A percentile compares a stretch with the other conserved stretches of the same genome.
These are phyloP conservation scores for Chalaropsis thielavioides DNA, from an alignment of 2,329 filamentous ascomycete genomes.

Conservation along the genomic window DNA sequence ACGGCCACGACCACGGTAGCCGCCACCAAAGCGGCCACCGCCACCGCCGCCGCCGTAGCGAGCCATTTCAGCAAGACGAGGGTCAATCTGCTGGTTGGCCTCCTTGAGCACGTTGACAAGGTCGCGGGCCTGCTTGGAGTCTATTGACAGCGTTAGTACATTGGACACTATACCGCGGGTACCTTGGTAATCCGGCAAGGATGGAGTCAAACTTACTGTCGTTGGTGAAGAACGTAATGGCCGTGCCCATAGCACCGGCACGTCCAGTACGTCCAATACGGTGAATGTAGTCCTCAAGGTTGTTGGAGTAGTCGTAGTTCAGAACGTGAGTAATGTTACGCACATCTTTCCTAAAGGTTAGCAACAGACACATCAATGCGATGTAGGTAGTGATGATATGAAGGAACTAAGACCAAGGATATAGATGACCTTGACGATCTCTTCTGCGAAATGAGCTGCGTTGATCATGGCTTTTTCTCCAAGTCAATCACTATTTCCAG, in stretches of 20 bases:
- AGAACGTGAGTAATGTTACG: constrained; percentile 99
- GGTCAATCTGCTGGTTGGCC: constrained; percentile 96
- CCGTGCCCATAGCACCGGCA: constrained; percentile 86
- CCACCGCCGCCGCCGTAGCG: constrained; percentile 80
- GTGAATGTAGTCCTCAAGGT: constrained; percentile 96
- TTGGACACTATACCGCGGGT: not conserved
- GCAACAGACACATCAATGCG: constrained; percentile 26
- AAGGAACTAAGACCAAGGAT: constrained; percentile 37
- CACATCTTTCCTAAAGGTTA: constrained; percentile 60
- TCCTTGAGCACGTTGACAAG: constrained; percentile 84
- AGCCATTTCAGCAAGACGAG: constrained; percentile 87
- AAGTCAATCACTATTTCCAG: not conserved
- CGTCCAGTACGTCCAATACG: constrained; percentile 92
- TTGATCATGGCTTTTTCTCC: not conserved
- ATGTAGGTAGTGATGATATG: constrained; percentile 57
- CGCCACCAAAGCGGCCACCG: constrained; percentile 58
- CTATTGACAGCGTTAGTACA: constrained; percentile 33
- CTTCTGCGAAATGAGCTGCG: not conserved
- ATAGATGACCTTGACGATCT: constrained; percentile 6
- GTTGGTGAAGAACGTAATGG: constrained; percentile 97
- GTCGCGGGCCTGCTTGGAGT: constrained; percentile 92
- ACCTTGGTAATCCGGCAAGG: too few relatives aligned
- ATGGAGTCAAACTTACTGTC: constrained; percentile 61
- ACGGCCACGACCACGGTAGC: constrained; percentile 48
- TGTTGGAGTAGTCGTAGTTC: constrained; percentile 99